A percentile compares a stretch with the other conserved stretches of the same genome.
These are phyloP conservation scores for Catharanthus roseus DNA, from an alignment of 257 asterid species.

Conservation along the genomic window DNA sequence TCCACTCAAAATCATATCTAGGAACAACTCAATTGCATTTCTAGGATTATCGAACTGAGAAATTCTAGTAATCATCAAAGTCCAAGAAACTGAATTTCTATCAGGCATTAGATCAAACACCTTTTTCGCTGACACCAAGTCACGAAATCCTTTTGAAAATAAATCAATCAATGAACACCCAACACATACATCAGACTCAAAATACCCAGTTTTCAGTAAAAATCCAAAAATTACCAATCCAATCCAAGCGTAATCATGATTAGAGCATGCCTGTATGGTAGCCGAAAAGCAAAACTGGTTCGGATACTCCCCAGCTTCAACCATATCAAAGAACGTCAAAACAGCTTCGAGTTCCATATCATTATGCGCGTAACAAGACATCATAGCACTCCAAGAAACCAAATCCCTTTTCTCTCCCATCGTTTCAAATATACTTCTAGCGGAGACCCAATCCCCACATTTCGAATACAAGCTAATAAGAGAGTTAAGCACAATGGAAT, in stretches of 20 bases:
- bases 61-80: slow-evolving; percentile 74
- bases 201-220: slow-evolving; percentile 62
- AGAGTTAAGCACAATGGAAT: slow-evolving; percentile 63
- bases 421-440: slow-evolving; percentile 43
- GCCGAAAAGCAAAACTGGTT: slow-evolving; percentile 80
- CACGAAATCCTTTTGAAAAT: slow-evolving; percentile 59
- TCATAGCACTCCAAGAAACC: slow-evolving; percentile 94
- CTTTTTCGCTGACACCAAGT: slow-evolving; percentile 50
- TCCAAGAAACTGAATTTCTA: slow-evolving; percentile 76
- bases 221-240: slow-evolving; percentile 70
- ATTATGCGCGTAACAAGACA: slow-evolving; percentile 63
- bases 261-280: slow-evolving; percentile 66
- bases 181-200: slow-evolving; percentile 72
- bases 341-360: slow-evolving; percentile 48
- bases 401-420: slow-evolving; percentile 63
- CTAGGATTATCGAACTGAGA: slow-evolving; percentile 47
- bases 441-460: slow-evolving; percentile 61
- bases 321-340: slow-evolving; percentile 51
- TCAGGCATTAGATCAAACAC: slow-evolving; percentile 79
- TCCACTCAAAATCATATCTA: slow-evolving; percentile 59
- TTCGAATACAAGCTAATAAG: slow-evolving; percentile 74
- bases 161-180: slow-evolving; percentile 84
- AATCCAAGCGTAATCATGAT: slow-evolving; percentile 31
- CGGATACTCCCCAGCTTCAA: slow-evolving; percentile 60
- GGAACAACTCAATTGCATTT: slow-evolving; percentile 43